Evolutionary conservation across 495 filamentous ascomycete species (phyloP), one percentile per base, ranked within the genome.

Genomic region (Echria macrotheca): DNA sequence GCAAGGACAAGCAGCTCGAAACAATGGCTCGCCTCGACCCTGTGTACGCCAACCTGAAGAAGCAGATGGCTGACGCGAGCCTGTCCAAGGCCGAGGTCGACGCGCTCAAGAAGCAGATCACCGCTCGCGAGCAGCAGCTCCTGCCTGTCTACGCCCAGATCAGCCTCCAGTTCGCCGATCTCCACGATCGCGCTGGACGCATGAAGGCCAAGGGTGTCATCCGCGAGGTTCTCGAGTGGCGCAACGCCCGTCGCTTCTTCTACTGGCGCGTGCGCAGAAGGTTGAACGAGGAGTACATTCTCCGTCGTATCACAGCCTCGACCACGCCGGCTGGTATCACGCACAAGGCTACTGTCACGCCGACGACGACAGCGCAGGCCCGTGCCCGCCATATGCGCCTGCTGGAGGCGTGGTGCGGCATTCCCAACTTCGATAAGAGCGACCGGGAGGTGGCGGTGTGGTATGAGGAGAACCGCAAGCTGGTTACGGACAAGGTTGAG

Each of bases 191-290:
- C 26, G 86, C 93, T 40, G 94, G 93, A 44, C 87, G 93, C 69
- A 97, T 98, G 93, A 76, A 94, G 68, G 93, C 93, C 67, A 98
- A 98, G 82, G 84, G 88, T 49, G 83, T 84, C 54, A 96, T 98
- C 62, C 88, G 94, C 44, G 75, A 81, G 52, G 71, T 84, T 1
- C 77, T 98, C 14, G 76, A 81, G 61, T 98, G 91, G 94, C 77
- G 81, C 65, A 82, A 96, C 52, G 84, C 91, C 38, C 84, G 93
- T 54, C 88, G 94, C 63, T 98, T 96, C 87, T 97, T 98, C 82
- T 98, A 96, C 83, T 98, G 93, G 93, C 91, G 93, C 76, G 85
- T 95, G 46, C 91, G 93, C 67, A 87, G 93, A 66, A 81, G 94
- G 71, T 76, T 98, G 59, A 96, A 94, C 70, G 93, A 98, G 71